Base-by-base conservation (phyloP, 1,284 basidiomycete genomes). In the Crepidotus sp. region DNA sequence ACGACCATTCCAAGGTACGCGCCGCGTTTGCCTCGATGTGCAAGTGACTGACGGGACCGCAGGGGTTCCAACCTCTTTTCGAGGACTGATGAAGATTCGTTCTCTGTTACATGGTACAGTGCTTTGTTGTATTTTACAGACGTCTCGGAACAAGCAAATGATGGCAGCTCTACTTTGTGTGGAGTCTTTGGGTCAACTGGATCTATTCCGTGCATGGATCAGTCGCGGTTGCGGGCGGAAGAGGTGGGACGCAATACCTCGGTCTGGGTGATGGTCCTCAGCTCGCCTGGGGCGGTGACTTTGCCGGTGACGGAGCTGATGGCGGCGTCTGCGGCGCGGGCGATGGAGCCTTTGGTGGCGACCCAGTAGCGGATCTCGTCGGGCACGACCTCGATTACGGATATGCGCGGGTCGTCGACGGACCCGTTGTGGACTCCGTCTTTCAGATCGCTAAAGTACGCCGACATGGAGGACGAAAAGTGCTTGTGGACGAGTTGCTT, bases 351-450 rank as follows among this genome's bases (percentile, higher is more conserved):
- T 46, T 68, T 67, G 13, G 62, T 70, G 6, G 64, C 57, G 50
- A 82, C 62, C 80, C 81, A 92, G 59, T 89, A 91, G 45, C 79
- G 74, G 52, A 93, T 81, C 64, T 90, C 87, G 18, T 81, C 73
- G 0, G 92, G 89, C 40, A 83, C 62, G 34, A 96, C 78, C 60
- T 92, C 79, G 54, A 96, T 84, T 30, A 91, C 60, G 1, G 80
- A 74, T 3, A 96, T 76, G 21, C 93, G 77, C 0, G 90, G 88
- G 54, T 96, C 93, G 11, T 48, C 31, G 4, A 11, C 73, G 57
- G 85, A 77, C 25, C 92, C 92, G 51, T 80, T 87, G 62, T 92
- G 88, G 13, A 84, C 66, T n/a, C 86, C 88, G 55, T 95, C 92
- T 36, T 81, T 80, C 49, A 93, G 70, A 60, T 94, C 83, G 15